These are phyloP conservation scores for Lachnellula suecica DNA, from an alignment of 2,329 filamentous ascomycete species.

Conservation along the genomic window DNA sequence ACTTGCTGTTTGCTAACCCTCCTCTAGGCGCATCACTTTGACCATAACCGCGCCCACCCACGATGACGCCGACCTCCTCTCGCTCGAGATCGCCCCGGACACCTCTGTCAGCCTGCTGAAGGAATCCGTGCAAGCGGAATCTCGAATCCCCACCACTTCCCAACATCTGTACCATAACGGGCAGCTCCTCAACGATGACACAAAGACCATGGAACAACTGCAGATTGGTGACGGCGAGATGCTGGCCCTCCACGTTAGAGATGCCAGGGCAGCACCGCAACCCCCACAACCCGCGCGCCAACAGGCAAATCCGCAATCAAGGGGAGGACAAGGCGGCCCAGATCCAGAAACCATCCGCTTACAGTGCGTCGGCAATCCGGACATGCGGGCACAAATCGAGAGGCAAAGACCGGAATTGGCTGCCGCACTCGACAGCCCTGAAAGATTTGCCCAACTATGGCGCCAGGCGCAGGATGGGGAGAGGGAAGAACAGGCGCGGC, in stretches of 20 bases:
- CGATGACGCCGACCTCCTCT: constrained; percentile 65
- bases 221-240: constrained; percentile 87
- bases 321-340: constrained; percentile 40
- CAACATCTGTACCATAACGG: constrained; percentile 94
- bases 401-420: constrained; percentile 75
- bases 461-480: constrained; percentile 68
- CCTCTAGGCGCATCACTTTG: constrained; percentile 78
- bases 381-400: constrained; percentile 68
- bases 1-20: constrained; percentile 10
- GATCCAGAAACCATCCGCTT: constrained; percentile 82
- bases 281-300: constrained; percentile 35
- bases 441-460: constrained; percentile 73
- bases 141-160: constrained; percentile 65
- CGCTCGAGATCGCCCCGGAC: constrained; percentile 77
- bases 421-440: constrained; percentile 71
- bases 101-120: constrained; percentile 86
- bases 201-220: constrained; percentile 78
- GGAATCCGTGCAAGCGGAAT: constrained; percentile 83
- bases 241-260: constrained; percentile 79
- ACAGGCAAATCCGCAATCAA: constrained; percentile 27
- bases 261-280: constrained; percentile 44
- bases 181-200: constrained; percentile 71
- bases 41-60: constrained; percentile 76
- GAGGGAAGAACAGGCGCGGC: constrained; percentile 69
- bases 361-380: constrained; percentile 77